These are phyloP conservation scores for Diplotaxis tenuifolia DNA, from an alignment of 345 rosid species.

Conservation along the genomic window DNA sequence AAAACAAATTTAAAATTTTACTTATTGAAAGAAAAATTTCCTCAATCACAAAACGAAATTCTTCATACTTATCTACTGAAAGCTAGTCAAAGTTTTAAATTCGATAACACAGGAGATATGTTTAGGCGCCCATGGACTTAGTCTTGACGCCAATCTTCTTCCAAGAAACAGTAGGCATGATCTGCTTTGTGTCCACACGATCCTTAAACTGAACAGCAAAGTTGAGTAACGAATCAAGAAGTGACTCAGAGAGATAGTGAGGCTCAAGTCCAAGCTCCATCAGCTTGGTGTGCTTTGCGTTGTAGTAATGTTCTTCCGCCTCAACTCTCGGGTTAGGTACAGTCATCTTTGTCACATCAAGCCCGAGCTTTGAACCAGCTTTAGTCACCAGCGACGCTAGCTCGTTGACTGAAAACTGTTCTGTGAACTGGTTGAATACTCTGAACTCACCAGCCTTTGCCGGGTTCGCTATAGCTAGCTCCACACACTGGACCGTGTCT, in stretches of 20 bases:
- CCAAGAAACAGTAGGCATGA: conserved; percentile 97
- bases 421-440: conserved; percentile 38
- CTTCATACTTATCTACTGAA: background rate
- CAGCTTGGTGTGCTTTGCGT: conserved; percentile 93
- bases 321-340: conserved; percentile 99
- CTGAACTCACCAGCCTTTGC: conserved; percentile 84
- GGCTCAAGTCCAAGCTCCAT: conserved; percentile 90
- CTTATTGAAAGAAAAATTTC: background rate
- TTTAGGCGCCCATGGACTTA: conserved; percentile 57
- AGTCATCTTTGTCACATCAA: conserved; percentile 62
- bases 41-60: background rate
- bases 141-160: conserved; percentile 78
- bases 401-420: conserved; percentile 37
- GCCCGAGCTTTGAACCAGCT: conserved; percentile 82
- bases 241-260: conserved; percentile 85
- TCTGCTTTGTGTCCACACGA: conserved; percentile 82
- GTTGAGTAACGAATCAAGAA: conserved; percentile 90
- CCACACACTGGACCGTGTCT: conserved; percentile 94
- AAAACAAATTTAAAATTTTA: background rate
- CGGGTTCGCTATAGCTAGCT: conserved; percentile 89
- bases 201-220: conserved; percentile 73
- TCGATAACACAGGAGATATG: background rate
- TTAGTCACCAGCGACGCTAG: conserved; percentile 84
- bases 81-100: background rate
- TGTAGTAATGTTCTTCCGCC: conserved; percentile 98